These are phyloP conservation scores for Nasturtium officinale DNA, from an alignment of 345 rosid species.

Conservation along the genomic window DNA sequence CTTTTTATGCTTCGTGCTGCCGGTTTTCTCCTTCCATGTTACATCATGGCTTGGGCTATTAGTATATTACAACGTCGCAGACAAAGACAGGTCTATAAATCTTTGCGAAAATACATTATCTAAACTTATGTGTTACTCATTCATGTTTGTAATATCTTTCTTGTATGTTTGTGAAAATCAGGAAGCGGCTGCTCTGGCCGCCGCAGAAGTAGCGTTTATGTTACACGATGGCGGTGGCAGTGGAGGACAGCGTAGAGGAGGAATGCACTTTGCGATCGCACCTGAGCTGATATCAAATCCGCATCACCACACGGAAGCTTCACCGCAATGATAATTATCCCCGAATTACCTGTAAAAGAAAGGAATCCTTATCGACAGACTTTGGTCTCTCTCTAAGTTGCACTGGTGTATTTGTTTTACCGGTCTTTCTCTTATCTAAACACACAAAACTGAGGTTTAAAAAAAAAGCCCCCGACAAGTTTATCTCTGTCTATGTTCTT, in stretches of 20 bases:
- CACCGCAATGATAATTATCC: slow-evolving; percentile 12
- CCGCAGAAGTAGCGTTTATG: slow-evolving; percentile 90
- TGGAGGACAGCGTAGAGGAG: slow-evolving; percentile 63
- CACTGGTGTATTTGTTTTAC: slow-evolving; percentile 30
- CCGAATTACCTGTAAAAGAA: background rate
- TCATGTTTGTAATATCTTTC: background rate
- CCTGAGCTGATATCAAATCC: slow-evolving; percentile 56
- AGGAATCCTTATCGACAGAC: slow-evolving; percentile 1
- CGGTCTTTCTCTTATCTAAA: slow-evolving; percentile 20
- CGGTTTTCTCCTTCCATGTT: slow-evolving; percentile 94
- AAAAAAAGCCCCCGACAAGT: background rate
- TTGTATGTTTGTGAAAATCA: slow-evolving; percentile 37
- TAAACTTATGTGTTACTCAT: background rate
- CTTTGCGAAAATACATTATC: background rate
- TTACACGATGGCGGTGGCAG: slow-evolving; percentile 59
- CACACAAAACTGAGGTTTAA: slow-evolving; percentile 15
- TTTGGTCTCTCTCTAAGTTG: slow-evolving; percentile 27
- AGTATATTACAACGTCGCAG: slow-evolving; percentile 90
- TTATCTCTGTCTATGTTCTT: slow-evolving; percentile 23
- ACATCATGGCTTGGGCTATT: slow-evolving; percentile 99
- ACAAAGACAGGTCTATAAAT: slow-evolving; percentile 74
- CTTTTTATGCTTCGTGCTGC: slow-evolving; percentile 95
- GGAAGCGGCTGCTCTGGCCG: slow-evolving; percentile 93
- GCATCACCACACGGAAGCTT: slow-evolving; percentile 34
- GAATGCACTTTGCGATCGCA: slow-evolving; percentile 70